Percentiles rank a stretch among this genome's conserved stretches.
Evolutionary conservation across 305 asterid genomes (phyloP).

Genomic region (Fraxinus nigra): DNA sequence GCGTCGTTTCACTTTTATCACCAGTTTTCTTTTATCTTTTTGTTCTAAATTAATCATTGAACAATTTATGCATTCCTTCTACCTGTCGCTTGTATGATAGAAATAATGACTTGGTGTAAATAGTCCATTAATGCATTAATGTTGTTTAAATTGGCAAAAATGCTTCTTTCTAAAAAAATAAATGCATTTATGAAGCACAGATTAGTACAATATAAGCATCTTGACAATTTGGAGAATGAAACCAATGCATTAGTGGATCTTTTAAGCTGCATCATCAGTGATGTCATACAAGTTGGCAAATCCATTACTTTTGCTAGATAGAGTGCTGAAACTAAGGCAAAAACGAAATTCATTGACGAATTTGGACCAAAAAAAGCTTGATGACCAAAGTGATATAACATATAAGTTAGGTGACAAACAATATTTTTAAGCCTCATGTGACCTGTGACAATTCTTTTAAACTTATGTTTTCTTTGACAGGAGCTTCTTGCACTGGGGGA

Average conservation of each 20-base stretch:
- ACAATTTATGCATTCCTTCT: background rate
- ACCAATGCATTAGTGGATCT: background rate
- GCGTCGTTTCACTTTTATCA: background rate
- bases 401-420: background rate
- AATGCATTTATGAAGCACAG: background rate
- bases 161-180: background rate
- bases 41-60: background rate
- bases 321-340: background rate
- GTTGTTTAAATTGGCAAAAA: background rate
- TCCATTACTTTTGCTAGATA: background rate
- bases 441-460: background rate
- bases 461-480: slow-evolving; percentile 19
- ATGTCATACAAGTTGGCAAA: background rate
- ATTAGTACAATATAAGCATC: background rate
- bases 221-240: background rate
- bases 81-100: background rate
- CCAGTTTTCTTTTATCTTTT: background rate
- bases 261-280: background rate
- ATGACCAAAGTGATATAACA: background rate
- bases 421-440: background rate
- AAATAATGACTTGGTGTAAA: background rate
- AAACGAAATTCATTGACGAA: background rate
- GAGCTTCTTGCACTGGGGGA: slow-evolving; percentile 56
- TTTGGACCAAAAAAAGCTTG: background rate
- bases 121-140: background rate